Conservation (phyloP, 2,329 filamentous ascomycete genomes). For the Colletotrichum echinochloae region DNA sequence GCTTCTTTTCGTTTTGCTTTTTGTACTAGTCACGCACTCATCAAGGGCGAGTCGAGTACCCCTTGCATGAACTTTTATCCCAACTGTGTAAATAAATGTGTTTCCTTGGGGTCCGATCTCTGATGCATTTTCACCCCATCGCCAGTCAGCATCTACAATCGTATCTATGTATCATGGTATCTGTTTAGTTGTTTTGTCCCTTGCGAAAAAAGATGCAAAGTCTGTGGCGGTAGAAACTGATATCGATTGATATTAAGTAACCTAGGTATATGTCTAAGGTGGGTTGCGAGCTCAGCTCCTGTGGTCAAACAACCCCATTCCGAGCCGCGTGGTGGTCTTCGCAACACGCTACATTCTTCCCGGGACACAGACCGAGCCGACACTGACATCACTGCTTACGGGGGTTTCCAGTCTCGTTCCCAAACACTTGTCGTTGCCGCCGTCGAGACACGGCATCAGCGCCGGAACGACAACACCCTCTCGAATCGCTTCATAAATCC, state of each 20-base stretch:
- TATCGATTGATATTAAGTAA: too few species aligned
- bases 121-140: background rate
- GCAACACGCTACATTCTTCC: background rate
- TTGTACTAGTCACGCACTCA: background rate
- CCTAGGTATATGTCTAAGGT: background rate
- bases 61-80: too few species aligned
- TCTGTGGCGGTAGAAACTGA: background rate
- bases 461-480: constrained; percentile 17
- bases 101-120: background rate
- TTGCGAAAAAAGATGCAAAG: background rate
- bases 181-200: background rate
- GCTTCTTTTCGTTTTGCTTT: background rate
- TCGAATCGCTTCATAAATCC: constrained; percentile 47
- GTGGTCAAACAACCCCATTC: background rate
- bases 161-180: background rate
- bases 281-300: background rate
- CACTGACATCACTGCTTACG: background rate
- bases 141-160: background rate
- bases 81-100: too few species aligned
- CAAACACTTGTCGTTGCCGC: background rate
- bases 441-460: constrained; percentile 14
- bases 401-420: background rate
- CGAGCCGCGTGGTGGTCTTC: background rate
- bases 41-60: fast-evolving
- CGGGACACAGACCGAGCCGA: background rate